phyloP scores from a whole-genome alignment of 768 basidiomycete genomes.

The Boletus sensibilis region DNA sequence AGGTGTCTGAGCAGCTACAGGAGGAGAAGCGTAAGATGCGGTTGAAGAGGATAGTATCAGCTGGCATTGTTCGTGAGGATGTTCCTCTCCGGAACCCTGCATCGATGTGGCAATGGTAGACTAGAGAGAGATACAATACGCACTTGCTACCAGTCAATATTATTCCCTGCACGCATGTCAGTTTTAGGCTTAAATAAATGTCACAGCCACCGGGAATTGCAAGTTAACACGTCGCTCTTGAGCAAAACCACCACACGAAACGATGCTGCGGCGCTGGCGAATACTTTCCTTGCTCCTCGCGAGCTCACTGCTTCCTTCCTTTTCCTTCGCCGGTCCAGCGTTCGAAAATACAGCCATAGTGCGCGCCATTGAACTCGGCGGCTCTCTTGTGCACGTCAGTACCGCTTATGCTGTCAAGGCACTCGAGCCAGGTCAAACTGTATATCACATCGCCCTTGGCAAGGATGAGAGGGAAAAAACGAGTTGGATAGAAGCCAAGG shows the following conservation, averaged over 20 bases:
- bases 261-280: conserved; percentile 46
- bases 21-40: conserved; percentile 62
- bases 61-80: conserved; percentile 78
- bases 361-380: conserved; percentile 86
- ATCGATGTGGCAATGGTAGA: conserved; percentile 75
- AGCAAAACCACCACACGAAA: conserved; percentile 33
- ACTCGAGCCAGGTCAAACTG: conserved; percentile 54
- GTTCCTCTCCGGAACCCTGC: conserved; percentile 72
- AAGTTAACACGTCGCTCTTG: conserved; percentile 22
- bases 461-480: conserved; percentile 62
- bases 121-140: neutral
- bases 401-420: conserved; percentile 86
- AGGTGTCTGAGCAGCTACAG: conserved; percentile 67
- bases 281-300: conserved; percentile 46
- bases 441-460: conserved; percentile 68
- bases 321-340: conserved; percentile 44
- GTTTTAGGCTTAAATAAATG: conserved; percentile 9
- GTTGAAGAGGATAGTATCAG: conserved; percentile 75
- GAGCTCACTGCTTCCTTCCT: conserved; percentile 39
- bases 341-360: conserved; percentile 92
- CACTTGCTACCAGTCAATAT: neutral
- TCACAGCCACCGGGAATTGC: conserved; percentile 8
- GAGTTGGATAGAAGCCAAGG: conserved; percentile 75
- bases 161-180: neutral
- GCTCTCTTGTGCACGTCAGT: conserved; percentile 82